Evolutionary conservation across 2,329 filamentous ascomycete species (phyloP), one percentile per base, ranked within the genome.

Genomic region (Didymella glomerata): DNA sequence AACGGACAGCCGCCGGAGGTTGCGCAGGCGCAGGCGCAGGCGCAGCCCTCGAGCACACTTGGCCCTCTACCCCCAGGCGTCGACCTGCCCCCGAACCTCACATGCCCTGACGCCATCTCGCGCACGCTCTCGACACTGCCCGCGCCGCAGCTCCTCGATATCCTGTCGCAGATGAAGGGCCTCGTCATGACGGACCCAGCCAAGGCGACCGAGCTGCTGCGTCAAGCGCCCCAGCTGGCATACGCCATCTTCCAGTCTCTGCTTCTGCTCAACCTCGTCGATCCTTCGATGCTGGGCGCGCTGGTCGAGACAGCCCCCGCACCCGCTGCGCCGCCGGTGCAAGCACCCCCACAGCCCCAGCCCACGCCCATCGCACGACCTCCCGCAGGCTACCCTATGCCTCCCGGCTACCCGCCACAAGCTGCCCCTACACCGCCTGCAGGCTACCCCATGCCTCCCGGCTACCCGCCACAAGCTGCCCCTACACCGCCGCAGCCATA

Each of bases 201-300:
- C 20, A 90, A 92, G 73, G 93, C 93, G 3, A 93, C 90, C 0
- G 92, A 96, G 72, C 87, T 98, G 40, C 86, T 99, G 41, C 85
- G 90, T 62, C 90, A 94, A 80, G 93, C 93, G 1, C 95, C 95
- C 0, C 95, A 99, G 79, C 87, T 99, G 44, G 88, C 92, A 4
- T 98, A 96, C 71, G 95, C 95, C 57, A 90, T 98, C 66, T 98
- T 98, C 80, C 94, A 98, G 79, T 91, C 93, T 24, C 85, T 98
- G 10, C 86, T 98, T 2, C 86, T 97, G 36, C 95, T 98, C 86
- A 92, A 93, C 45, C 87, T 98, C 10, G 92, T 98, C 55, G 94
- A 95, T 57, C 90, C 92, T 14, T 88, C 89, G 68, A 88, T 93
- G 3, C 88, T 98, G 54, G 86, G 89, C 63, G 89, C 90, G 4